Evolutionary conservation across 2,329 filamentous ascomycete genomes (phyloP).

Genomic region (Claviceps spartinae): DNA sequence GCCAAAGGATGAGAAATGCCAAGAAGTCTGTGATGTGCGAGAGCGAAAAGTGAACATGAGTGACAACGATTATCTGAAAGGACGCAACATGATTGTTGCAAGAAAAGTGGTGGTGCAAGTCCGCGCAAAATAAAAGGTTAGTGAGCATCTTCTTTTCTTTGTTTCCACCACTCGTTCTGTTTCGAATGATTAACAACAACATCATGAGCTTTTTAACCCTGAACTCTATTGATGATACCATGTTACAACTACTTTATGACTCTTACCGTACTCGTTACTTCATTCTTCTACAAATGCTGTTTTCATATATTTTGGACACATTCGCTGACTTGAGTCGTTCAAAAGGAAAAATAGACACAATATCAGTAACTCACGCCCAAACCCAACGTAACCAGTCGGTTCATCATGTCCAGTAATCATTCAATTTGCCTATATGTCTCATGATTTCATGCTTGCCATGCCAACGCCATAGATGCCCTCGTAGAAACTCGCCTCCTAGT

Average conservation of each 20-base stretch:
- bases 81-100: not conserved
- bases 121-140: not conserved
- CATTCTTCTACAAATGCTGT: slow-evolving; percentile 7
- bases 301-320: slow-evolving; percentile 16
- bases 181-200: slow-evolving; percentile 41
- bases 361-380: no score
- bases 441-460: not conserved
- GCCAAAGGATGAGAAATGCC: slow-evolving; percentile 1
- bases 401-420: not conserved
- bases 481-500: slow-evolving; percentile 2
- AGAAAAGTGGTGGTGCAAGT: not conserved
- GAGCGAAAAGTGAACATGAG: not conserved
- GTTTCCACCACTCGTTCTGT: slow-evolving; percentile 2
- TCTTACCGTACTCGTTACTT: slow-evolving; percentile 15
- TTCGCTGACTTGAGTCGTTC: slow-evolving; percentile 21
- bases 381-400: not conserved
- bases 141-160: not conserved
- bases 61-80: no score
- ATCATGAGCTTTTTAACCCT: slow-evolving; percentile 59
- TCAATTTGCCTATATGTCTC: not conserved
- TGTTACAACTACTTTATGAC: slow-evolving; percentile 46
- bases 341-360: not conserved
- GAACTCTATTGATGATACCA: slow-evolving; percentile 43
- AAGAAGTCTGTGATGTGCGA: not conserved
- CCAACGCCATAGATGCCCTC: not conserved